These are phyloP conservation scores for Alternaria angustiovoidea DNA, from an alignment of 2,329 filamentous ascomycete genomes.

Conservation along the genomic window DNA sequence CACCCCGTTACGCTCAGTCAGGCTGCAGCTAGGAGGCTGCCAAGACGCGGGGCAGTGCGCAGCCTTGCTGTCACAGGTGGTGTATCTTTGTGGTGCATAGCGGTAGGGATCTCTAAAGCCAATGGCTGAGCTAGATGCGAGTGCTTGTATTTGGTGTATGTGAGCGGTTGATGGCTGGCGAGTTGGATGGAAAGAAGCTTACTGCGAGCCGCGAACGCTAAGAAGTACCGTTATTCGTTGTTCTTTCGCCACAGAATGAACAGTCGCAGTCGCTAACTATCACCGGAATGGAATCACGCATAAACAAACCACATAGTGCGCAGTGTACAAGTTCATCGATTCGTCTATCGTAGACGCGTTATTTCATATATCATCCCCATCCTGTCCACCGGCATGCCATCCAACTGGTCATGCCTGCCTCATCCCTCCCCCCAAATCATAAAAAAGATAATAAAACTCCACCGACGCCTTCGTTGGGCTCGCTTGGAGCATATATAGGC, in stretches of 20 bases:
- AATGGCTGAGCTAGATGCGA: too few species aligned
- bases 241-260: background rate
- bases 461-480: slow-evolving; percentile 28
- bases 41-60: slow-evolving; percentile 4
- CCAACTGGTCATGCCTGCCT: background rate
- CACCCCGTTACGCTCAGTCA: background rate
- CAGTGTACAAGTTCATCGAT: slow-evolving; percentile 10
- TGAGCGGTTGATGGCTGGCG: background rate
- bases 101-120: background rate
- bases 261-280: background rate
- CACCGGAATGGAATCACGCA: background rate
- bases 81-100: background rate
- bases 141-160: background rate
- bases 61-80: background rate
- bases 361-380: slow-evolving; percentile 12
- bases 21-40: background rate
- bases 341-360: slow-evolving; percentile 19
- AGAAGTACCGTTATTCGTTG: background rate
- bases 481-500: slow-evolving; percentile 11
- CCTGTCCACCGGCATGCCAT: slow-evolving; percentile 2
- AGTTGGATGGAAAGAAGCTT: background rate
- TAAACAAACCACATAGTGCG: background rate
- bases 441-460: slow-evolving; percentile 21
- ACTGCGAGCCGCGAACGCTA: background rate
- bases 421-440: background rate